These are phyloP conservation scores for Moricandia moricandioides DNA, from an alignment of 345 rosid species.

Conservation along the genomic window DNA sequence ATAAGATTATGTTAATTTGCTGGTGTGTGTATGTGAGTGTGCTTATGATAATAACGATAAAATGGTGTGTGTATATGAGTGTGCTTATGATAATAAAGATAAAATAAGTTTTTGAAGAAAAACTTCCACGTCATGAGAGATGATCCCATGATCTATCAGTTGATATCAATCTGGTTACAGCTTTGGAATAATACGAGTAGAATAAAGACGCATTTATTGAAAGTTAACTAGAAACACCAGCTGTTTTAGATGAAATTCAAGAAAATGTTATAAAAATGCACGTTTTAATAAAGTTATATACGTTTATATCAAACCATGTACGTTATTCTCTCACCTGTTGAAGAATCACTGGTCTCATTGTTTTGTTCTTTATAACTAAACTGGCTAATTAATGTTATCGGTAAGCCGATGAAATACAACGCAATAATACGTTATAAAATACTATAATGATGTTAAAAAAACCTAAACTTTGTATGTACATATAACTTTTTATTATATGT, in stretches of 20 bases:
- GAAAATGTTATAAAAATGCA: constrained; percentile 2
- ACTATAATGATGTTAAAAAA: neutral
- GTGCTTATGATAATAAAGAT: neutral
- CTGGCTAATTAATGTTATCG: neutral
- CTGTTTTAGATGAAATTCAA: neutral
- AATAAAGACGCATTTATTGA: neutral
- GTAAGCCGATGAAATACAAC: neutral
- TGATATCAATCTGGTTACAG: constrained; percentile 3
- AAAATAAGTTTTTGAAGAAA: neutral
- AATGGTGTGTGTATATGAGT: neutral
- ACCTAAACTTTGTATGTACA: neutral
- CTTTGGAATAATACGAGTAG: constrained; percentile 7
- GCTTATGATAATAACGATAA: neutral
- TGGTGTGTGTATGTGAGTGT: neutral
- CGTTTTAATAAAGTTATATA: neutral
- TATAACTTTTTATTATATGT: neutral
- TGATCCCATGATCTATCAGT: neutral
- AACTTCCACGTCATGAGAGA: constrained; percentile 1
- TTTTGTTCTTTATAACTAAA: neutral
- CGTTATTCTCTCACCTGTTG: constrained; percentile 1
- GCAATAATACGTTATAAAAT: neutral
- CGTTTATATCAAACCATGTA: neutral
- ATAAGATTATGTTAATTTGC: neutral
- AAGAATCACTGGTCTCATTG: neutral
- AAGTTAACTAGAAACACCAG: neutral